Evolutionary conservation across 2,329 filamentous ascomycete genomes (phyloP).

Genomic region (Calonectria pauciramosa): DNA sequence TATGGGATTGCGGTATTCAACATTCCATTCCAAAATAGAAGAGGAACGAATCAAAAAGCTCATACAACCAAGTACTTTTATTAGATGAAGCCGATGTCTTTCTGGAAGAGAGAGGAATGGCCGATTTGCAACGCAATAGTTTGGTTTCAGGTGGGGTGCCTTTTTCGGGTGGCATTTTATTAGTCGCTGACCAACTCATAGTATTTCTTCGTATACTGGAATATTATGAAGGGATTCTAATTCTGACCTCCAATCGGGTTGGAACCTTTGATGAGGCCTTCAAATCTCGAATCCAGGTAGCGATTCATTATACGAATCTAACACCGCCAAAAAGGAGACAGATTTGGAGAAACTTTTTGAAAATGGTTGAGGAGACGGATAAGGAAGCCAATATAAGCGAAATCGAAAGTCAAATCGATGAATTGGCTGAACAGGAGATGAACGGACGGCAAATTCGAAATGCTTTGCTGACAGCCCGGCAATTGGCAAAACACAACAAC

Average conservation of each 20-base stretch:
- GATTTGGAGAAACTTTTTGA: constrained; percentile 50
- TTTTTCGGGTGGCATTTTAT: background rate
- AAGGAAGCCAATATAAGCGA: constrained; percentile 31
- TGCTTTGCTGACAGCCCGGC: constrained; percentile 46
- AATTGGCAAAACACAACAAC: constrained; percentile 33
- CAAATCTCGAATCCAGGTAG: constrained; percentile 41
- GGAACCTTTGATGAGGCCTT: constrained; percentile 51
- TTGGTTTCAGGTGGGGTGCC: constrained; percentile 1
- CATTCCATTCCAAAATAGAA: too few relatives aligned
- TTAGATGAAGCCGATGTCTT: constrained; percentile 30
- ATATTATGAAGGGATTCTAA: constrained; percentile 53
- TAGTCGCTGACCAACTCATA: background rate
- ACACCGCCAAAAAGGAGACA: constrained; percentile 33
- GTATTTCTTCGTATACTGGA: constrained; percentile 54
- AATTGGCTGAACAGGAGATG: constrained; percentile 53
- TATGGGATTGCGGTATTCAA: background rate
- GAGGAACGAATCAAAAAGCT: background rate
- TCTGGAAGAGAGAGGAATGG: constrained; percentile 10
- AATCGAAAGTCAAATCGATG: constrained; percentile 27
- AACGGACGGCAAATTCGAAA: constrained; percentile 61
- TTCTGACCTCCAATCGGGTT: constrained; percentile 54
- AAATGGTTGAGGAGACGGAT: constrained; percentile 13
- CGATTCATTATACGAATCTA: constrained; percentile 50
- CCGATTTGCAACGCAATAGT: constrained; percentile 11
- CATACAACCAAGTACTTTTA: constrained; percentile 34